phyloP scores from a whole-genome alignment of 805 yeast genomes.

The Kluyveromyces dobzhanskii region DNA sequence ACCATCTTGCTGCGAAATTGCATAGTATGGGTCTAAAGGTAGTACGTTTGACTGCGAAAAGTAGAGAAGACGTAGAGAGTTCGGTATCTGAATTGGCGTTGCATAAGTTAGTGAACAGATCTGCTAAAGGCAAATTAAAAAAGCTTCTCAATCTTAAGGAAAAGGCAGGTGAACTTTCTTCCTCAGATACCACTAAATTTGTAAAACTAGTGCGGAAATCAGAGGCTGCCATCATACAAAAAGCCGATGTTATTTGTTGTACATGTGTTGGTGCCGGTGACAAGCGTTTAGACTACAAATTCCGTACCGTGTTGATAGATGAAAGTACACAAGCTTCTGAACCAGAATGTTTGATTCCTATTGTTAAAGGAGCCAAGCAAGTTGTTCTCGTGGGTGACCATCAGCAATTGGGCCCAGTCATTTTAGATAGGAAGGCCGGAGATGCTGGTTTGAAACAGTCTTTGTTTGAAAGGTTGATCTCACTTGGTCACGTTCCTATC shows the following conservation, averaged over 20 bases:
- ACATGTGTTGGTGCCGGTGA: slow-evolving; percentile 95
- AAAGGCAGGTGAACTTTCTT: slow-evolving; percentile 61
- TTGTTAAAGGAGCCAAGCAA: slow-evolving; percentile 83
- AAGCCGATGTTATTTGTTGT: slow-evolving; percentile 75
- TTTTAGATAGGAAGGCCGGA: slow-evolving; percentile 69
- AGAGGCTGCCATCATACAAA: slow-evolving; percentile 43
- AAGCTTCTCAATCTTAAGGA: slow-evolving; percentile 51
- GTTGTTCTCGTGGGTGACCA: slow-evolving; percentile 91
- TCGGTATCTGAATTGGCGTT: slow-evolving; percentile 50
- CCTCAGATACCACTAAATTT: slow-evolving; percentile 41
- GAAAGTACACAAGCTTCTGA: slow-evolving; percentile 93
- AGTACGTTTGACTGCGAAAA: slow-evolving; percentile 65
- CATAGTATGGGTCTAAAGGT: slow-evolving; percentile 66
- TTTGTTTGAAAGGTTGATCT: slow-evolving; percentile 75
- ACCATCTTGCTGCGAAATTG: slow-evolving; percentile 73
- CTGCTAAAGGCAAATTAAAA: slow-evolving; percentile 48
- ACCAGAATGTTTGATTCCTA: slow-evolving; percentile 84
- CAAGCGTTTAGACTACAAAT: slow-evolving; percentile 47
- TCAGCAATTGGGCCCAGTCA: slow-evolving; percentile 91
- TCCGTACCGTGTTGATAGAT: slow-evolving; percentile 78
- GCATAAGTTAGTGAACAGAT: slow-evolving; percentile 40
- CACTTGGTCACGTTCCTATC: slow-evolving; percentile 76
- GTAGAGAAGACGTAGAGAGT: slow-evolving; percentile 74
- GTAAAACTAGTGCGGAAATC: slow-evolving; percentile 34
- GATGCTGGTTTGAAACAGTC: slow-evolving; percentile 85